Percentiles rank a stretch among this genome's conserved stretches.
Evolutionary conservation across 768 basidiomycete species (phyloP).

Genomic region (Lentinula sp.): DNA sequence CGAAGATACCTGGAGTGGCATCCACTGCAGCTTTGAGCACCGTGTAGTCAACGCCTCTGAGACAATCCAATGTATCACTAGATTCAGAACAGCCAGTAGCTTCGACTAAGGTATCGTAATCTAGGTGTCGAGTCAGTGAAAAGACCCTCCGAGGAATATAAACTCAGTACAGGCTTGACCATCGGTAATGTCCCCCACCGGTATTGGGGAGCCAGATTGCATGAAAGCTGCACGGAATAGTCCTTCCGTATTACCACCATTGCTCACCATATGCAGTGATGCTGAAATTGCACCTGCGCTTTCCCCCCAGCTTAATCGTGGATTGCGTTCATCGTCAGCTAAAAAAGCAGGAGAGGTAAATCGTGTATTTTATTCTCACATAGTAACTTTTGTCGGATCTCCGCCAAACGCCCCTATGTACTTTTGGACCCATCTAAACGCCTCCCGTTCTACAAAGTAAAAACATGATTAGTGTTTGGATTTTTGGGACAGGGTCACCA

Average conservation of each 20-base stretch:
- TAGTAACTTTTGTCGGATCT: constrained; percentile 53
- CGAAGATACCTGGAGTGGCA: constrained; percentile 32
- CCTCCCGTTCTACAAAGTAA: constrained; percentile 44
- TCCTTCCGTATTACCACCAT: constrained; percentile 36
- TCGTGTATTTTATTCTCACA: constrained; percentile 26
- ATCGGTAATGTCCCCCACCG: constrained; percentile 35
- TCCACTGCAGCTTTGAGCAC: constrained; percentile 37
- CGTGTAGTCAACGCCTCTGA: constrained; percentile 32
- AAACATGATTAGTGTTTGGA: background rate
- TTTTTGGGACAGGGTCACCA: background rate
- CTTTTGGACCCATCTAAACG: constrained; percentile 60
- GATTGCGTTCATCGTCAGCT: background rate
- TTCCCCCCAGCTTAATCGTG: constrained; percentile 27
- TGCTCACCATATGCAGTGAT: constrained; percentile 42
- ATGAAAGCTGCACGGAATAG: constrained; percentile 48
- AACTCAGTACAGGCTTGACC: constrained; percentile 29
- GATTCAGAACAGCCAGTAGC: constrained; percentile 33
- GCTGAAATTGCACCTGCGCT: constrained; percentile 49
- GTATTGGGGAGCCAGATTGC: constrained; percentile 44
- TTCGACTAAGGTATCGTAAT: constrained; percentile 38
- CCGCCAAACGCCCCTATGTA: constrained; percentile 63
- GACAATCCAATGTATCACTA: constrained; percentile 36
- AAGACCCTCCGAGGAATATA: constrained; percentile 6
- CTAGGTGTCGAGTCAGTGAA: constrained; percentile 6
- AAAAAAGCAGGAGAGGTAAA: constrained; percentile 1